These are phyloP conservation scores for Xylaria scruposa DNA, from an alignment of 495 filamentous ascomycete species.

Conservation along the genomic window DNA sequence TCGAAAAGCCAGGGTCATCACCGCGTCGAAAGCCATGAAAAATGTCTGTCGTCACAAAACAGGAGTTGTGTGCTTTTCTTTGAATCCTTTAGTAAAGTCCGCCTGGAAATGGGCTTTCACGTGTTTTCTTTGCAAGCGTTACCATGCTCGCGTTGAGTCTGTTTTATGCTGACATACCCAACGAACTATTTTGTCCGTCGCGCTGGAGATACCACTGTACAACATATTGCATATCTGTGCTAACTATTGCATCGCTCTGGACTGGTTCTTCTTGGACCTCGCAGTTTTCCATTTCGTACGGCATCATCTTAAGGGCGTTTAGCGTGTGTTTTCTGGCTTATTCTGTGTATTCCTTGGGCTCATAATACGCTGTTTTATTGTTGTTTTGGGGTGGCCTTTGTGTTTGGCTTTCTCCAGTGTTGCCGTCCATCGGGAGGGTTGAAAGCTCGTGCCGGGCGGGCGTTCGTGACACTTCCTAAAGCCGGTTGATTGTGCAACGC, in stretches of 20 bases:
- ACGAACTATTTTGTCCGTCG: constrained; percentile 34
- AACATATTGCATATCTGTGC: constrained; percentile 43
- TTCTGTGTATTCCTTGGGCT: constrained; percentile 8
- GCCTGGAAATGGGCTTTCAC: background rate
- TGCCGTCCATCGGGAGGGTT: constrained; percentile 29
- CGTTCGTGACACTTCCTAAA: constrained; percentile 35
- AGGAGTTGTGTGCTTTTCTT: constrained; percentile 19
- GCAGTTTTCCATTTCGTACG: constrained; percentile 14
- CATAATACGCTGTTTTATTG: constrained; percentile 1
- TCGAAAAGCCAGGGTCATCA: constrained; percentile 50
- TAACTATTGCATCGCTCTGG: constrained; percentile 28
- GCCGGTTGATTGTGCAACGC: constrained; percentile 32
- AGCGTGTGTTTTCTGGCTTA: constrained; percentile 29
- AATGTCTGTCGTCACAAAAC: background rate
- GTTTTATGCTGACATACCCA: constrained; percentile 37
- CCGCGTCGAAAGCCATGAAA: constrained; percentile 30
- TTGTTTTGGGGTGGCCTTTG: constrained; percentile 14
- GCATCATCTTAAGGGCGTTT: constrained; percentile 26
- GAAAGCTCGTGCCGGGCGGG: constrained; percentile 16
- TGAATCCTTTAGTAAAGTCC: constrained; percentile 23
- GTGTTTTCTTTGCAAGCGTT: constrained; percentile 35
- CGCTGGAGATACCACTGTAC: constrained; percentile 46
- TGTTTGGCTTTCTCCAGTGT: constrained; percentile 12
- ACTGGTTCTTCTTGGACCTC: constrained; percentile 12
- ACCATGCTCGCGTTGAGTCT: constrained; percentile 33